Conservation (phyloP, 345 rosid species). For the Gossypioides kirkii region DNA sequence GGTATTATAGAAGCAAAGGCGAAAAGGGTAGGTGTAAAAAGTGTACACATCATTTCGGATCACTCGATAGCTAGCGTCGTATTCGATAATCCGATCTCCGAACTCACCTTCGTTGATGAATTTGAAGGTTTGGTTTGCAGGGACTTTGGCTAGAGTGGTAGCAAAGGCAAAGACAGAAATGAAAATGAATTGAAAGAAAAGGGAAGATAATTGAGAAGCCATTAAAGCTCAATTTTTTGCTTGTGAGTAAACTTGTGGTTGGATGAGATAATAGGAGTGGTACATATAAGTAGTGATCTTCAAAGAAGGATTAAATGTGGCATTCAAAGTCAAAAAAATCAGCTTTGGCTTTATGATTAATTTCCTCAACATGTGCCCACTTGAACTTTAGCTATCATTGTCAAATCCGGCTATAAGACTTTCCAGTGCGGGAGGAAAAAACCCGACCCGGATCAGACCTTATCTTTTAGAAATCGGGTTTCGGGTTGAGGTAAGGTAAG, state of each 20-base stretch:
- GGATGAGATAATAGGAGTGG: neutral
- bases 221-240: neutral
- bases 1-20: constrained; percentile 28
- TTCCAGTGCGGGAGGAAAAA: neutral
- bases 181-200: neutral
- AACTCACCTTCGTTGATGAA: constrained; percentile 24
- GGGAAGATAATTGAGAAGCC: neutral
- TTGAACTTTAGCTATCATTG: neutral
- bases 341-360: neutral
- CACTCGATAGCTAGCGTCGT: constrained; percentile 16
- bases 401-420: neutral
- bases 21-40: constrained; percentile 14
- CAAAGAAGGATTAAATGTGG: neutral
- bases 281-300: neutral
- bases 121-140: constrained; percentile 9
- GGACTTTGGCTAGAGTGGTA: constrained; percentile 11
- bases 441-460: too few relatives aligned
- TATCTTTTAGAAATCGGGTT: too few relatives aligned
- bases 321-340: neutral
- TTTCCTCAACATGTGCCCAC: neutral
- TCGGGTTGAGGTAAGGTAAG: too few relatives aligned
- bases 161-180: neutral
- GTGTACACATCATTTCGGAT: neutral
- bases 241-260: neutral
- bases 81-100: constrained; percentile 16